Conservation (phyloP, 2,329 filamentous ascomycete species). For the Zarea fungicola region DNA sequence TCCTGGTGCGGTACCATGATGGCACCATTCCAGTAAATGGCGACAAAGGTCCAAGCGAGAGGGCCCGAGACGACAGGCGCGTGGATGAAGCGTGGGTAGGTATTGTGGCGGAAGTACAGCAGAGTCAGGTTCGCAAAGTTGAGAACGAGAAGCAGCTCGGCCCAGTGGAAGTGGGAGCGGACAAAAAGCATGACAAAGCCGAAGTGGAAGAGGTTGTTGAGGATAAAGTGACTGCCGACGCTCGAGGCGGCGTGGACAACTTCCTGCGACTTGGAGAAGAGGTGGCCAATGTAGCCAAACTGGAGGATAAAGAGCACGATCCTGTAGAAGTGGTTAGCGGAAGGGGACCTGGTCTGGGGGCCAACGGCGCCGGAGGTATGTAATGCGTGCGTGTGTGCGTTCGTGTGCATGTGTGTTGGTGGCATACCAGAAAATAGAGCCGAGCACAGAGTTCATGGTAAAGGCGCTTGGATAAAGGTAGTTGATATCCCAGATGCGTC, state of each 20-base stretch:
- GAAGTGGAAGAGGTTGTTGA: conserved; percentile 79
- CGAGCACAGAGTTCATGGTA: conserved; percentile 60
- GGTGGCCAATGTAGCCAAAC: conserved; percentile 66
- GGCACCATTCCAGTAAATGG: conserved; percentile 85
- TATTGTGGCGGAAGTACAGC: conserved; percentile 75
- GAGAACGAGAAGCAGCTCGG: conserved; percentile 68
- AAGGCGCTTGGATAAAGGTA: conserved; percentile 64
- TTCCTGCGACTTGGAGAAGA: conserved; percentile 63
- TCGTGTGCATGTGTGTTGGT: neutral
- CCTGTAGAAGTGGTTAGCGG: conserved; percentile 37
- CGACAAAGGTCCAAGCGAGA: conserved; percentile 77
- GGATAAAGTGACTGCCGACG: conserved; percentile 78
- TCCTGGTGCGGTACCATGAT: conserved; percentile 68
- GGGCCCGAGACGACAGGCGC: conserved; percentile 69
- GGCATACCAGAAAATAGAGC: conserved; percentile 69
- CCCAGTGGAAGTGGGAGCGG: conserved; percentile 66
- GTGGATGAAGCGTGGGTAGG: conserved; percentile 70
- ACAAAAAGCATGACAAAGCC: conserved; percentile 81
- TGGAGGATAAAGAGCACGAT: conserved; percentile 70
- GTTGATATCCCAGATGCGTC: conserved; percentile 73
- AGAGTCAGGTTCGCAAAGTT: conserved; percentile 77
- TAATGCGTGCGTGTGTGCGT: neutral
- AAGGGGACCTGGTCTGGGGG: conserved; percentile 11
- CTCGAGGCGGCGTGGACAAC: conserved; percentile 66
- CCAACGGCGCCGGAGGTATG: neutral